Conservation (phyloP, 768 basidiomycete genomes). For the Kwoniella dendrophila region DNA sequence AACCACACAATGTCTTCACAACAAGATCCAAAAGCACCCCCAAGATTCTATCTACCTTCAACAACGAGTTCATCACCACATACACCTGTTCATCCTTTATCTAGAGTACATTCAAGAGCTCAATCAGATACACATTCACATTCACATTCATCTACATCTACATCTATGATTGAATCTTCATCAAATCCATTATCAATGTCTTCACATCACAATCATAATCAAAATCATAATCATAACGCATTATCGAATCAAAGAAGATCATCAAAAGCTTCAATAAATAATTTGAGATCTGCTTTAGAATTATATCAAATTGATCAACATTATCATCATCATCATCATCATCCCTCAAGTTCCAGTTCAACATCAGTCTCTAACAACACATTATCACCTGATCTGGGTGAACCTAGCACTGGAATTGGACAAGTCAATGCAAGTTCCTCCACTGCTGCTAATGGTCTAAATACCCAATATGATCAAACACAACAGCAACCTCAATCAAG, state of each 20-base stretch:
- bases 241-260: neutral
- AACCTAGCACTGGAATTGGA: too few relatives aligned
- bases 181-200: too few relatives aligned
- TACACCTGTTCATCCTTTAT: neutral
- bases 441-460: too few relatives aligned
- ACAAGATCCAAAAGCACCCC: neutral
- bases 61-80: constrained; percentile 1
- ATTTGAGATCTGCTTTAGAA: constrained; percentile 5
- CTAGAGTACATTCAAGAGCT: constrained; percentile 2
- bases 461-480: too few relatives aligned
- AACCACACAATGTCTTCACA: neutral
- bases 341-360: too few relatives aligned
- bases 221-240: too few relatives aligned
- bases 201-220: too few relatives aligned
- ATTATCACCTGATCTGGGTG: too few relatives aligned
- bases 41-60: constrained; percentile 10
- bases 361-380: too few relatives aligned
- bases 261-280: constrained; percentile 5
- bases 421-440: too few relatives aligned
- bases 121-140: neutral
- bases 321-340: constrained; percentile 1
- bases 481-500: too few relatives aligned
- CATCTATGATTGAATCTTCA: too few relatives aligned
- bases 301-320: constrained; percentile 3
- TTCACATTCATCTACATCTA: neutral